Evolutionary conservation across 306 rosid species (phyloP), one percentile per base, ranked within the genome.

Genomic region (Dicorynia guianensis): DNA sequence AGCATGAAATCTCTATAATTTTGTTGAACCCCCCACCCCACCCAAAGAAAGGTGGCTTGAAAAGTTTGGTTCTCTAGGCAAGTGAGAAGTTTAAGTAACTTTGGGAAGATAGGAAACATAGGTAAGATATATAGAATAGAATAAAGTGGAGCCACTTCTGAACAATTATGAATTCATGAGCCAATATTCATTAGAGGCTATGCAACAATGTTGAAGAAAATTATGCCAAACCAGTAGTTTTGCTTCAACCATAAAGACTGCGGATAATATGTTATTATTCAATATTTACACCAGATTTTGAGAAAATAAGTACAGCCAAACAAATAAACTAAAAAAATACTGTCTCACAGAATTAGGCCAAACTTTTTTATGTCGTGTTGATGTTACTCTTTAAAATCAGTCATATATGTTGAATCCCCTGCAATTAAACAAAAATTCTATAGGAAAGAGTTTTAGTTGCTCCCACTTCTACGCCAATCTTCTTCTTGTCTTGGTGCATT

Each of bases 61-160:
- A 66, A 18, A 52, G 42, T 46, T 66, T 66, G 47, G 19, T 44
- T 66, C 56, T 20, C 42, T 20, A 13, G 55, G 46, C 12, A 25
- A 67, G 44, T 47, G 14, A 47, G 72, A 30, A 67, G n/a, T 52
- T 14, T 48, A 67, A 15, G 57, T 40, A 30, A 15, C 44, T 9
- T 33, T 48, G 43, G 72, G 56, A 30, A 65, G 48, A 48, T 25
- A 67, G 39, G 33, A 67, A 67, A 67, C 59, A 36, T 13, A 47
- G 44, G 17, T 4, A 47, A 49, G 18, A 10, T 34, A 4, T 34
- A 49, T 8, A 15, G 12, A 13, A 39, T 13, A 72, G 6, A 9
- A 8, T 34, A 70, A 55, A 57, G 0, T 12, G 40, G 56, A 46
- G 46, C 17, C 34, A 1, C 48, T 0, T 19, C 74, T 68, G 61